These are phyloP conservation scores for Trametes punicea DNA, from an alignment of 768 basidiomycete species.

Conservation along the genomic window DNA sequence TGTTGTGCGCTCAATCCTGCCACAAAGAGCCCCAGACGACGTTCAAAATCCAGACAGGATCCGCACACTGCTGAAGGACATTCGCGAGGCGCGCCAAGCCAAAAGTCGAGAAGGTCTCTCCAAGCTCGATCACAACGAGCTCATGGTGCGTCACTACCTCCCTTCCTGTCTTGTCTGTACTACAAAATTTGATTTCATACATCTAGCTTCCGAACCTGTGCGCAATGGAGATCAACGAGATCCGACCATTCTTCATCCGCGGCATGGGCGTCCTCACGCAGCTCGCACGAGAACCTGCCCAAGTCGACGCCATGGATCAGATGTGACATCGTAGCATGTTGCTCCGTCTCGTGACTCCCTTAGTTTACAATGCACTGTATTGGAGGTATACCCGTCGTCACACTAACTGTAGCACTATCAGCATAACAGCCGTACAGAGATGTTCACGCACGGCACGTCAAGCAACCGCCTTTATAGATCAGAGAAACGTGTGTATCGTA, in stretches of 20 bases:
- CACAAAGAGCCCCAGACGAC: conserved; percentile 81
- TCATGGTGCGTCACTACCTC: conserved; percentile 52
- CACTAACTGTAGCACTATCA: conserved; percentile 12
- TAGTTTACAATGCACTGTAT: not conserved
- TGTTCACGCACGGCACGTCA: too few species aligned
- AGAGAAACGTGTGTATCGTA: too few species aligned
- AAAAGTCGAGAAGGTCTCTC: conserved; percentile 86
- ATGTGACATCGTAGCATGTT: not conserved
- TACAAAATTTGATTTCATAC: not conserved
- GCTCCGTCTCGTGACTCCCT: not conserved
- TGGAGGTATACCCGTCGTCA: conserved; percentile 13
- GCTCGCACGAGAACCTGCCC: conserved; percentile 35
- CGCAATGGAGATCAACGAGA: conserved; percentile 93
- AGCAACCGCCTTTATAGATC: too few species aligned
- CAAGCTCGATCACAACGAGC: conserved; percentile 75
- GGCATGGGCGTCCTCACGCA: conserved; percentile 74
- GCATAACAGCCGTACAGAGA: not conserved
- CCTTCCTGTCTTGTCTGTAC: not conserved
- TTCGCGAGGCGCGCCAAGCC: conserved; percentile 94
- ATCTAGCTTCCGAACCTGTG: conserved; percentile 76
- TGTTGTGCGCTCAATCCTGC: not conserved
- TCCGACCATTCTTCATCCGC: conserved; percentile 82
- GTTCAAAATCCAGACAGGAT: conserved; percentile 81
- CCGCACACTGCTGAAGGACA: conserved; percentile 82
- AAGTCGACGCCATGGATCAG: conserved; percentile 7